A percentile compares a stretch with the other conserved stretches of the same genome.
Conservation (phyloP, 2,329 filamentous ascomycete species). For the Claviceps pazoutovae region DNA sequence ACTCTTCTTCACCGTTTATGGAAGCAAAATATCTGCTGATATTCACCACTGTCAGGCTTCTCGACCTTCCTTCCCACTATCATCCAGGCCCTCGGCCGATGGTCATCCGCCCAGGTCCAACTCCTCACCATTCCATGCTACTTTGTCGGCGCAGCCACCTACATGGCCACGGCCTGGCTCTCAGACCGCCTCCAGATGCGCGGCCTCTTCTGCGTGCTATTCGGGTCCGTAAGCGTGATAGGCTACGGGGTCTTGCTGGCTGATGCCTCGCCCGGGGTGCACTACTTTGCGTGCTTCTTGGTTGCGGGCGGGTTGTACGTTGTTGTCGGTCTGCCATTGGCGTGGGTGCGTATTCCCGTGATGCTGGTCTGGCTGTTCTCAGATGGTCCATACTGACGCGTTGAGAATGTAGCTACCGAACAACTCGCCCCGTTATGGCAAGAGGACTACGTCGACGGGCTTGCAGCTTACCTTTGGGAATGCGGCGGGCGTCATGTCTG, state of each 20-base stretch:
- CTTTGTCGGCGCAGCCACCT: slow-evolving; percentile 54
- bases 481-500: slow-evolving; percentile 56
- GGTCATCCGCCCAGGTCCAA: slow-evolving; percentile 52
- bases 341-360: slow-evolving; percentile 26
- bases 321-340: slow-evolving; percentile 40
- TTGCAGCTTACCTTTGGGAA: slow-evolving; percentile 61
- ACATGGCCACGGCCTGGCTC: slow-evolving; percentile 50
- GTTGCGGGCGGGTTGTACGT: slow-evolving; percentile 56
- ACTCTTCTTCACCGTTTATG: background rate
- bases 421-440: slow-evolving; percentile 62
- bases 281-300: slow-evolving; percentile 66
- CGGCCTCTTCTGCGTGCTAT: slow-evolving; percentile 48
- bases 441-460: slow-evolving; percentile 57
- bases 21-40: background rate
- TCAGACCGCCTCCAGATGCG: slow-evolving; percentile 55
- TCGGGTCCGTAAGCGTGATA: slow-evolving; percentile 47
- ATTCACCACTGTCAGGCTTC: slow-evolving; percentile 35
- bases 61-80: slow-evolving; percentile 70
- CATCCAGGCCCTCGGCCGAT: slow-evolving; percentile 52
- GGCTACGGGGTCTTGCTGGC: slow-evolving; percentile 58
- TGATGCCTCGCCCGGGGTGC: slow-evolving; percentile 43
- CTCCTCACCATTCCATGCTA: slow-evolving; percentile 70
- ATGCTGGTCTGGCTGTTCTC: no score
- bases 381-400: background rate
- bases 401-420: slow-evolving; percentile 32